Evolutionary conservation across 2,329 filamentous ascomycete genomes (phyloP), one percentile per base, ranked within the genome.

Genomic region (Monilinia fructicola): DNA sequence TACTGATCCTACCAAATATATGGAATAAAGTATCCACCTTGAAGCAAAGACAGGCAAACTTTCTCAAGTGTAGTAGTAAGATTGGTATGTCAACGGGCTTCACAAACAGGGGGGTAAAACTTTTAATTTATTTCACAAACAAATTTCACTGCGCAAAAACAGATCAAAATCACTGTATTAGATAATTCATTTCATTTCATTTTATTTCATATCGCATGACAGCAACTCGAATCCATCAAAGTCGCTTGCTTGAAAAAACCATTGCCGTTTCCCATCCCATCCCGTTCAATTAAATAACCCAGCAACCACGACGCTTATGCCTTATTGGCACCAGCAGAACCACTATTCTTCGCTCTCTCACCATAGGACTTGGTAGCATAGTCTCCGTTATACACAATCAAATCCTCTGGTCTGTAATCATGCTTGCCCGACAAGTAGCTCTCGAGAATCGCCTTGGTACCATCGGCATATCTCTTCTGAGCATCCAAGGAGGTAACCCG

Each of bases 401-500:
- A 83, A 78, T 99, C 95, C 83, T 97, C 83, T 66, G 89, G 87
- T 72, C 85, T 84, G 85, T 99, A 99, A 83, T 98, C 93, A 77
- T 91, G 81, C 78, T 87, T 89, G 74, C 93, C 93, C 72, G 84
- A 87, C 78, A 97, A 91, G 86, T 98, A 99, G 81, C 89, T 93
- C 72, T 94, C 85, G 68, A 99, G 84, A 77, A 99, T 98, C 72
- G 84, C 80, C 90, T 97, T 97, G 79, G 87, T 90, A 75, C 93
- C 93, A 71, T 89, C 84, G 75, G 93, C 92, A 78, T 97, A 97
- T 72, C 93, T 88, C 82, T 92, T 89, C 85, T 99, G 95, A 68
- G 95, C 95, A 78, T 99, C 95, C 77, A 99, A 90, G n/a, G 93
- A 97, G 67, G 94, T 98, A 78, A 78, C 95, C 95, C 16, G 93